These are phyloP conservation scores for Phlyctochytrium arcticum DNA, from an alignment of 192 early-diverging fungal genomes.

Conservation along the genomic window DNA sequence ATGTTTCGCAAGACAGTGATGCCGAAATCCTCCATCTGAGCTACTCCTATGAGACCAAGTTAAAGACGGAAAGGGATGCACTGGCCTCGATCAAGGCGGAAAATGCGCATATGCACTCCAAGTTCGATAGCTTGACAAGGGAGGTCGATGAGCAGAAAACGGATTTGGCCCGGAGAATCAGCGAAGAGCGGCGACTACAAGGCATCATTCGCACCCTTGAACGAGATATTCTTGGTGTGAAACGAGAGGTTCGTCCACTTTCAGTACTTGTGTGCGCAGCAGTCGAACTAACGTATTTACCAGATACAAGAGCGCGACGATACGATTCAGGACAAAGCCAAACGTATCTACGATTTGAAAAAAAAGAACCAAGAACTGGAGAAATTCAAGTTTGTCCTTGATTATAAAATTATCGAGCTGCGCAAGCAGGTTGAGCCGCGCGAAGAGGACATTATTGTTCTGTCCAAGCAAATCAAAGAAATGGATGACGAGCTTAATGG, in stretches of 20 bases:
- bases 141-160: slow-evolving; percentile 52
- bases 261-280: neutral
- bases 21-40: slow-evolving; percentile 42
- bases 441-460: slow-evolving; percentile 46
- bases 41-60: slow-evolving; percentile 38
- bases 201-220: slow-evolving; percentile 45
- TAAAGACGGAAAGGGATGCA: slow-evolving; percentile 39
- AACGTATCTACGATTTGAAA: slow-evolving; percentile 55
- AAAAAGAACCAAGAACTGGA: slow-evolving; percentile 62
- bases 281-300: neutral
- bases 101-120: slow-evolving; percentile 40
- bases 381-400: slow-evolving; percentile 61
- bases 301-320: slow-evolving; percentile 59
- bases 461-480: slow-evolving; percentile 44
- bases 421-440: slow-evolving; percentile 55
- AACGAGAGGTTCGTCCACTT: slow-evolving; percentile 37
- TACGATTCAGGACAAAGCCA: slow-evolving; percentile 57
- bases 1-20: slow-evolving; percentile 44
- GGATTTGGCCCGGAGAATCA: slow-evolving; percentile 35
- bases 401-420: slow-evolving; percentile 56
- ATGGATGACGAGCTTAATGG: slow-evolving; percentile 56
- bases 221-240: slow-evolving; percentile 49
- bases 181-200: slow-evolving; percentile 42
- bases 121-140: slow-evolving; percentile 34
- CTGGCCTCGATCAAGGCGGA: slow-evolving; percentile 42